Conservation (phyloP, 1,284 basidiomycete genomes). For the Golubevia sp. region DNA sequence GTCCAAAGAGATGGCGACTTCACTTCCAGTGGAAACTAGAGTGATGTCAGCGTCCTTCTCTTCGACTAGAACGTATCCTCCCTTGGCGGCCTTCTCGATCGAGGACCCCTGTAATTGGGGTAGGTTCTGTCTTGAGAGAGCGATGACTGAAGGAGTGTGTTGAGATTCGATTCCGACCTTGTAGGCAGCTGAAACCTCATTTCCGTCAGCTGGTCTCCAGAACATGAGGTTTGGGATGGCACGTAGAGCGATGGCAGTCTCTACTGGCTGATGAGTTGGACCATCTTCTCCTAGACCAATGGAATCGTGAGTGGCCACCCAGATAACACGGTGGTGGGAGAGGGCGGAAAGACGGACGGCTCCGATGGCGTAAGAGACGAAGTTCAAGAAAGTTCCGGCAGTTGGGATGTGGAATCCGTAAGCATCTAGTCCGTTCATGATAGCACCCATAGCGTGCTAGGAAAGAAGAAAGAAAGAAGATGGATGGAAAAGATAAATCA, state of each 20-base stretch:
- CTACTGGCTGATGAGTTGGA: conserved; percentile 92
- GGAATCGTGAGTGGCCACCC: conserved; percentile 73
- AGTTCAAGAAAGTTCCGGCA: conserved; percentile 70
- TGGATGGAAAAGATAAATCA: neutral
- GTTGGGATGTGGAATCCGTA: conserved; percentile 84
- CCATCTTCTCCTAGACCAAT: conserved; percentile 78
- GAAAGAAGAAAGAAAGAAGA: neutral
- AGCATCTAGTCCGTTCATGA: conserved; percentile 84
- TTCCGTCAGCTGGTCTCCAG: conserved; percentile 82
- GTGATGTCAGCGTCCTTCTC: conserved; percentile 77
- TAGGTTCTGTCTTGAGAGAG: conserved; percentile 86
- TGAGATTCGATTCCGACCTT: conserved; percentile 74
- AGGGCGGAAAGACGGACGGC: conserved; percentile 89
- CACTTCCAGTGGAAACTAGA: conserved; percentile 84
- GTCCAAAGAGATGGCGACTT: conserved; percentile 83
- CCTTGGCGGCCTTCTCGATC: conserved; percentile 80
- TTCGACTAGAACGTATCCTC: conserved; percentile 88
- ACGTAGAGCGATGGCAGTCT: conserved; percentile 83
- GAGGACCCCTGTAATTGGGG: conserved; percentile 87
- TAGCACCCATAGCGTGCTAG: conserved; percentile 88
- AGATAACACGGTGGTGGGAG: conserved; percentile 85
- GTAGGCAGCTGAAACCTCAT: conserved; percentile 91
- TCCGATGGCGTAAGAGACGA: conserved; percentile 89
- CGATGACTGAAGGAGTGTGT: conserved; percentile 79
- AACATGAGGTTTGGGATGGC: conserved; percentile 80